These are phyloP conservation scores for Logfia minima DNA, from an alignment of 129 eudicot species.

Conservation along the genomic window DNA sequence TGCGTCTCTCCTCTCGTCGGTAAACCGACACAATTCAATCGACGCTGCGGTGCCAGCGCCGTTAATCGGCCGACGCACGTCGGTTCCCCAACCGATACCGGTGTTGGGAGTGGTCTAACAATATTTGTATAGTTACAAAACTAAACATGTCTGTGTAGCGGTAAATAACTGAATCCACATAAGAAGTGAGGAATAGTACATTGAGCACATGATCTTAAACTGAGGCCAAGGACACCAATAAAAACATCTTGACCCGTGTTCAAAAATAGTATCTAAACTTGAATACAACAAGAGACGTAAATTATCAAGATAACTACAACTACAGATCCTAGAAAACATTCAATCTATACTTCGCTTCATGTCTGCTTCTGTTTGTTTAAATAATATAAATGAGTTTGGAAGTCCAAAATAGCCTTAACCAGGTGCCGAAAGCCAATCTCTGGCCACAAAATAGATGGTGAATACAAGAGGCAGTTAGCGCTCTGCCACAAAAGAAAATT, in stretches of 20 bases:
- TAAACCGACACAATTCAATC: too few relatives aligned
- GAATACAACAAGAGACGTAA: constrained; percentile 27
- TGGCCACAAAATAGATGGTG: constrained; percentile 71
- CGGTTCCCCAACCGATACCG: too few relatives aligned
- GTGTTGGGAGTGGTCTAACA: too few relatives aligned
- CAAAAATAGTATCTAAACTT: constrained; percentile 13
- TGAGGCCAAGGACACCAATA: not conserved
- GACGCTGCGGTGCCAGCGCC: too few relatives aligned
- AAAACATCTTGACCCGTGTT: constrained; percentile 6
- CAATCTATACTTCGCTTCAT: constrained; percentile 19
- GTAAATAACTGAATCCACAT: not conserved
- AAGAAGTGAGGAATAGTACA: not conserved
- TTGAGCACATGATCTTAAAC: not conserved
- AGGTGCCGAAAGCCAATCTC: constrained; percentile 73
- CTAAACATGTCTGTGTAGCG: too few relatives aligned
- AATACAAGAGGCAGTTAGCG: constrained; percentile 45
- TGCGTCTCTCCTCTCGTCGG: too few relatives aligned
- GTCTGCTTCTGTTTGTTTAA: constrained; percentile 50
- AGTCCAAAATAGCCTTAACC: constrained; percentile 59
- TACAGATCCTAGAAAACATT: constrained; percentile 26
- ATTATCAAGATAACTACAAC: constrained; percentile 6
- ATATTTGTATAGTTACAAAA: too few relatives aligned
- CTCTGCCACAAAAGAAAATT: constrained; percentile 84
- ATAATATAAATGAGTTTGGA: constrained; percentile 49
- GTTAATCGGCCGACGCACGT: too few relatives aligned